These are phyloP conservation scores for Rheum nobile DNA, from an alignment of 148 eudicot genomes.

Conservation along the genomic window DNA sequence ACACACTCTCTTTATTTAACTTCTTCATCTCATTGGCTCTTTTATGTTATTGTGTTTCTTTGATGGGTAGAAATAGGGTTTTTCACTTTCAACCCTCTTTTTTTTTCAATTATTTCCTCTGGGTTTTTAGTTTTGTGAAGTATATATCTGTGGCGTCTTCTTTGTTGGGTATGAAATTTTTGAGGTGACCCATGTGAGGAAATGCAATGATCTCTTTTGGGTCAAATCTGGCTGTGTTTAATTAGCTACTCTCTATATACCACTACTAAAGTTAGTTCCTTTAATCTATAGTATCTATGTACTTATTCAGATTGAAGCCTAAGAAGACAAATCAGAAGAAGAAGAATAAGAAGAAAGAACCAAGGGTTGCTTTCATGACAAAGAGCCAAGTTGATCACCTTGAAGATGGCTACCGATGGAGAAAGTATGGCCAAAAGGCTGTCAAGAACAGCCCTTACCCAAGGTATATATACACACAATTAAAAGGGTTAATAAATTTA, in stretches of 20 bases:
- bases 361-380: constrained; percentile 85
- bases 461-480: no score
- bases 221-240: no score
- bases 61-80: background rate
- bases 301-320: constrained; percentile 23
- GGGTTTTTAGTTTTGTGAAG: background rate
- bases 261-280: background rate
- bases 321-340: constrained; percentile 40
- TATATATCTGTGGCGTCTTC: background rate
- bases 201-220: background rate
- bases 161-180: background rate
- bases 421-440: constrained; percentile 90
- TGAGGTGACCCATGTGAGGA: background rate
- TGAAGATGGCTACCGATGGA: constrained; percentile 90
- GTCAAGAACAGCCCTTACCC: constrained; percentile 85
- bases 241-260: background rate
- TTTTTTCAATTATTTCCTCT: background rate
- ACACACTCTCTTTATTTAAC: background rate
- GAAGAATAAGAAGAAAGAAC: constrained; percentile 43
- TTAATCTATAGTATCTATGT: background rate
- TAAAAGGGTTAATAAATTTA: no score
- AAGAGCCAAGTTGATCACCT: constrained; percentile 88
- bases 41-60: background rate
- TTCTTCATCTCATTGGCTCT: background rate
- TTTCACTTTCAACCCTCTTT: background rate